phyloP scores from a whole-genome alignment of 2,329 filamentous ascomycete genomes.

The Alternaria rosae region DNA sequence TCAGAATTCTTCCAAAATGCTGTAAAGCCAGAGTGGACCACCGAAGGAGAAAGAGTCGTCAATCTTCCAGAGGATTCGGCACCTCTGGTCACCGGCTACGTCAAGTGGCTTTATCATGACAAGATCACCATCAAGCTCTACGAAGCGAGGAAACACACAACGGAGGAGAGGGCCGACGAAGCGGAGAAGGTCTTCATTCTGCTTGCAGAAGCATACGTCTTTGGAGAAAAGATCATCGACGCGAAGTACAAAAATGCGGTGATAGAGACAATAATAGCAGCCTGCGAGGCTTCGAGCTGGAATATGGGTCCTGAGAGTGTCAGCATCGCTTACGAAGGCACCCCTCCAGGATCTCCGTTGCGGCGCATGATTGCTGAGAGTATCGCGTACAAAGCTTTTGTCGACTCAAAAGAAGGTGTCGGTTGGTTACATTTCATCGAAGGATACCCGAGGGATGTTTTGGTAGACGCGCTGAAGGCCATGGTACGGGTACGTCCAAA shows the following conservation, averaged over 20 bases:
- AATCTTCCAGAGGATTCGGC: neutral
- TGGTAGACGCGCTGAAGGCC: neutral
- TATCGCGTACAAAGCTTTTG: rapidly evolving
- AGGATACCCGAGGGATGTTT: neutral
- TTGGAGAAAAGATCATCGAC: neutral
- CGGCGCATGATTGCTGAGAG: neutral
- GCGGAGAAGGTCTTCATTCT: neutral
- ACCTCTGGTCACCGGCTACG: neutral
- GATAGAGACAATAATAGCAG: rapidly evolving
- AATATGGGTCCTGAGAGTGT: neutral
- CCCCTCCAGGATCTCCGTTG: neutral
- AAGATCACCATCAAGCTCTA: neutral
- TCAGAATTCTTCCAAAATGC: neutral
- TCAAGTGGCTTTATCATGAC: neutral
- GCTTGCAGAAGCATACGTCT: neutral
- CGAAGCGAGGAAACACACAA: neutral
- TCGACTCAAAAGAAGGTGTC: rapidly evolving
- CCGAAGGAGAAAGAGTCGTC: neutral
- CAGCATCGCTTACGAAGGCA: neutral
- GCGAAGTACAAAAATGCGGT: neutral
- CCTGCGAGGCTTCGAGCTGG: rapidly evolving
- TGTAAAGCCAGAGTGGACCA: neutral
- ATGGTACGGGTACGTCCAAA: neutral
- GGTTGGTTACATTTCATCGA: neutral
- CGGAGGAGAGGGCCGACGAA: neutral